phyloP scores from a whole-genome alignment of 148 eudicot genomes.

The Heliamphora exappendiculata region DNA sequence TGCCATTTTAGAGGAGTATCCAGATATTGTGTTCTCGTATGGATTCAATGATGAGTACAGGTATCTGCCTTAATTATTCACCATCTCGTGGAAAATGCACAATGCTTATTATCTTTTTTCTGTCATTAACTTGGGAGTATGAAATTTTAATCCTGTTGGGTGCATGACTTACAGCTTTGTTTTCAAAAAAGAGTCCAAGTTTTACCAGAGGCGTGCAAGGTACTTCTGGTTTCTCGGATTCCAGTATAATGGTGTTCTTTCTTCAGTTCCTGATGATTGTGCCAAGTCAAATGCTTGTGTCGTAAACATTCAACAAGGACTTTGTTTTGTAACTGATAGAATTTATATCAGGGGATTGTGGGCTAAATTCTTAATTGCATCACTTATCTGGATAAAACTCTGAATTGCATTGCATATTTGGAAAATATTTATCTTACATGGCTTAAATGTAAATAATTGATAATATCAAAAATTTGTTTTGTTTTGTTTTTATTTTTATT shows the following conservation, averaged over 20 bases:
- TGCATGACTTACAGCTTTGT: slow-evolving; percentile 57
- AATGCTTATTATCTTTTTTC: background rate
- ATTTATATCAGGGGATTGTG: background rate
- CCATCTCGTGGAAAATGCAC: slow-evolving; percentile 4
- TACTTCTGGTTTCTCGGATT: slow-evolving; percentile 12
- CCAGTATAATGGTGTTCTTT: background rate
- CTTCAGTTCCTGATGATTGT: background rate
- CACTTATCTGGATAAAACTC: background rate
- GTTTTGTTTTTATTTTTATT: background rate
- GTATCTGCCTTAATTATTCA: slow-evolving; percentile 20
- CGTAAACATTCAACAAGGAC: background rate
- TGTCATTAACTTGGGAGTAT: background rate
- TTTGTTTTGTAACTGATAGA: background rate
- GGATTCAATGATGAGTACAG: slow-evolving; percentile 85
- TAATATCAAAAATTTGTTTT: no score
- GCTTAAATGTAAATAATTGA: background rate
- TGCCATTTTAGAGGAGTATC: slow-evolving; percentile 53
- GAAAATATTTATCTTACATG: background rate
- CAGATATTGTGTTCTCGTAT: slow-evolving; percentile 66
- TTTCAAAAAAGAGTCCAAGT: slow-evolving; percentile 51
- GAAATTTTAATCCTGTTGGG: background rate
- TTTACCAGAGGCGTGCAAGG: slow-evolving; percentile 90
- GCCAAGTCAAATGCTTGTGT: background rate
- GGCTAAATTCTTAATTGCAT: no score
- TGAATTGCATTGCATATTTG: background rate